Base-by-base conservation (phyloP, 805 yeast genomes). In the Kluyveromyces lactis region DNA sequence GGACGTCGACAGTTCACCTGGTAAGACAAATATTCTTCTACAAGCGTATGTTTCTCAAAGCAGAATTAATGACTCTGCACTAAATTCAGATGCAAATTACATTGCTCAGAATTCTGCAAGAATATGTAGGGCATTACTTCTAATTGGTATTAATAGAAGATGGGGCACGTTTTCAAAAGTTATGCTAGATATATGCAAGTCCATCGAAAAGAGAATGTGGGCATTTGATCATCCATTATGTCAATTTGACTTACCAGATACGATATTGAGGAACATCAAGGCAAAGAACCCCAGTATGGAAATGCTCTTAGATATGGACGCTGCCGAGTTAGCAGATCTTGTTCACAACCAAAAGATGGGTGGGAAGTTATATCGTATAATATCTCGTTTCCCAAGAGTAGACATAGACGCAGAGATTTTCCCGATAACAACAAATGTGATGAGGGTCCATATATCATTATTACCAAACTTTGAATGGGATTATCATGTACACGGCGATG, bases 31-130 rank as follows among this genome's bases (percentile, higher is more conserved):
- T 50, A 74, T 87, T 33, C 69, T 94, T 32, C 63, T 92, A 15
- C 99, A 92, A 58, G 80, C 97, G 0, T 94, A 72, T 57, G 82
- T 92, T 23, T 86, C 97, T 0, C 77, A 79, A 42, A 77, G 86
- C 1, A 51, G 59, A 9, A 74, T 89, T 27, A 75, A 72, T 42
- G 95, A 86, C 42, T 78, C 95, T 3, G 82, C 98, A 0, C 66
- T 92, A 42, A 67, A 75, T 2, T 86, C 97, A 0, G 98, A 92
- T 60, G 71, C 85, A 36, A 83, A 86, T 46, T 92, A 92, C 57
- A 95, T 92, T 41, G 97, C 97, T 1, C 98, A 92, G 53, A 92
- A 92, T 53, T 75, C 97, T 3, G 86, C 90, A 1, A 79, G 99
- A 67, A 90, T 92, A 26, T 77, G 95, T 48, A 75, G 97, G 18